Evolutionary conservation across 257 asterid genomes (phyloP).

Genomic region (Prunella vulgaris): DNA sequence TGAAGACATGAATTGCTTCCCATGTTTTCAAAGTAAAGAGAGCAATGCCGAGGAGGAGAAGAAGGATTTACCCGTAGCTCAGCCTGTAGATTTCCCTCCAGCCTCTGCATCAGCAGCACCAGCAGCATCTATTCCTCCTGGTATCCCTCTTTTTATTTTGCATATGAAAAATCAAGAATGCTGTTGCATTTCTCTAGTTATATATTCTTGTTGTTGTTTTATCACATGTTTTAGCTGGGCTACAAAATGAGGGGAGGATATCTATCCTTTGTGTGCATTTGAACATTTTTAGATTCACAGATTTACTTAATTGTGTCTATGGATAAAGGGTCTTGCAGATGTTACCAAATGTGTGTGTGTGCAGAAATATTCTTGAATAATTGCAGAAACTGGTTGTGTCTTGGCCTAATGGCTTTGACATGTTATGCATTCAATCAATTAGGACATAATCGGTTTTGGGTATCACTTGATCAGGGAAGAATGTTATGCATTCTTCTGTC

Average conservation of each 20-base stretch:
- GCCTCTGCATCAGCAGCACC: constrained; percentile 23
- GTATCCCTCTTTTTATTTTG: constrained; percentile 7
- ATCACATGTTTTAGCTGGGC: too few relatives aligned
- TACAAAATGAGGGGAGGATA: too few relatives aligned
- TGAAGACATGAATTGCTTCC: constrained; percentile 70
- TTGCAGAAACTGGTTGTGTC: too few relatives aligned
- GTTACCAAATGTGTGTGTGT: neutral
- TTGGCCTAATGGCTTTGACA: neutral
- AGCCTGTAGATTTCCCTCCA: constrained; percentile 32
- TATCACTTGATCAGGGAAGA: neutral
- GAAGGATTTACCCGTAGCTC: constrained; percentile 42
- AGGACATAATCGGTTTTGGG: neutral
- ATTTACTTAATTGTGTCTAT: neutral
- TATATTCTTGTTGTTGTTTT: neutral
- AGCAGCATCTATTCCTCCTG: constrained; percentile 19
- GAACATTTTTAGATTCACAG: neutral
- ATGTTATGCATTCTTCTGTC: neutral
- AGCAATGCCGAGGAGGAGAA: constrained; percentile 13
- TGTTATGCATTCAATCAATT: neutral
- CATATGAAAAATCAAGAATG: too few relatives aligned
- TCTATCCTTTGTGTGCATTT: neutral
- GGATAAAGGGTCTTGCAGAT: neutral
- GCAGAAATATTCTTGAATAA: too few relatives aligned
- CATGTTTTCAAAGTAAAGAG: constrained; percentile 56
- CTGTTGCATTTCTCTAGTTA: too few relatives aligned